Percentiles rank a stretch among this genome's conserved stretches.
Conservation (phyloP, 2,329 filamentous ascomycete species). For the Penicillium sp. region DNA sequence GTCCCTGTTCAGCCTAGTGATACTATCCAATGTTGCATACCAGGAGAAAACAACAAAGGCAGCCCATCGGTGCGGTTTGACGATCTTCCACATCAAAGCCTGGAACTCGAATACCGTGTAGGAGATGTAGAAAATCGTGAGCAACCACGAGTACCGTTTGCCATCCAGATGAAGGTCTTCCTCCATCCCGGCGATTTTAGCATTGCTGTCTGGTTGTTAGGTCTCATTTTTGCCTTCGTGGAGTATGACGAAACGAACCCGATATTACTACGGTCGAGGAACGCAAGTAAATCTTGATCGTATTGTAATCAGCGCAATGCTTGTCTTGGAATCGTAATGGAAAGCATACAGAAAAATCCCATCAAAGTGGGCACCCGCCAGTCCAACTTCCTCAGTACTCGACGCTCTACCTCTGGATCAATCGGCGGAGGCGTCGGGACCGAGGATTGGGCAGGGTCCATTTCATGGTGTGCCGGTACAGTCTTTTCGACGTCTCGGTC, state of each 20-base stretch:
- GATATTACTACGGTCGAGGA: constrained; percentile 49
- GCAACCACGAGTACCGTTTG: constrained; percentile 47
- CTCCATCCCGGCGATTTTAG: constrained; percentile 50
- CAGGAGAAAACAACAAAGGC: constrained; percentile 40
- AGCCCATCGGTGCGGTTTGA: constrained; percentile 41
- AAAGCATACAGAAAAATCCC: constrained; percentile 36
- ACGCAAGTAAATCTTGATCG: constrained; percentile 42
- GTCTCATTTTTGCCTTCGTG: background rate
- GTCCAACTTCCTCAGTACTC: constrained; percentile 37
- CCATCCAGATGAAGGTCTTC: constrained; percentile 46
- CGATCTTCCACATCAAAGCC: constrained; percentile 44
- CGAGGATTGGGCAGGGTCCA: constrained; percentile 17
- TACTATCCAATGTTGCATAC: constrained; percentile 20
- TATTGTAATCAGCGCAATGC: background rate
- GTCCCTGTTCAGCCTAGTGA: no score
- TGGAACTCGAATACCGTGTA: constrained; percentile 43
- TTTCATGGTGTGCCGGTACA: constrained; percentile 20
- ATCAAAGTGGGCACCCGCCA: constrained; percentile 32
- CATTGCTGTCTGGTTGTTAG: constrained; percentile 41
- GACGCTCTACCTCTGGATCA: constrained; percentile 33
- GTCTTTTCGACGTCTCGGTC: constrained; percentile 27
- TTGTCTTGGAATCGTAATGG: background rate
- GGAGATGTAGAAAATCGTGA: constrained; percentile 51
- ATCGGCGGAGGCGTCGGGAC: constrained; percentile 16
- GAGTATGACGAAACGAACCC: constrained; percentile 29